Base-by-base conservation (phyloP, 805 yeast species). In the Pichia heedii region DNA sequence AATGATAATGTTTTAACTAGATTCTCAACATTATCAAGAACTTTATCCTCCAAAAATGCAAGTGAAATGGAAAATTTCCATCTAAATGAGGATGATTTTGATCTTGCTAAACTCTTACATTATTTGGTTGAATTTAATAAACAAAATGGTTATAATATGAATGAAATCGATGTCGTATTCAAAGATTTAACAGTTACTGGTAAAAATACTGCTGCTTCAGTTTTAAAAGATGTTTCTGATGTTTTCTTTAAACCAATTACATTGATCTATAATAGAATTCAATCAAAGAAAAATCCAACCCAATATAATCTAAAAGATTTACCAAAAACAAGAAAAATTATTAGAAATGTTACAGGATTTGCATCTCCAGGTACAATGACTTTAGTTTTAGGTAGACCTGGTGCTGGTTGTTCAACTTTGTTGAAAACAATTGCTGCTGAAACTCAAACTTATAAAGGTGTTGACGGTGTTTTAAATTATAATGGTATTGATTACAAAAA, bases 351-450 rank as follows among this genome's bases (percentile, higher is more conserved):
- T 35, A 48, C 46, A 18, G 61, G 60, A 22, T 41, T 42, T 34
- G 53, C 54, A 34, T 65, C 68, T 42, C 70, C 81, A 1, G 81
- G 79, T 50, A 75, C 72, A 51, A 70, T 74, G 76, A 61, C 73
- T 41, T 64, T 75, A 44, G 77, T 72, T 20, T 57, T 73, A 40
- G 77, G 77, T 52, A 68, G 72, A 58, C 82, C 84, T 3, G 82
- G 82, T 54, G 76, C 82, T 30, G 83, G 84, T 48, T 76, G 81
- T 54, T 76, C 83, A 3, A 71, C 81, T 5, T 58, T 77, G 33
- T 57, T 77, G 51, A 70, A 70, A 48, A 54, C 67, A 44, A 42
- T 70, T 19, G 58, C 75, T n/a, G 76, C 74, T 54, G 73, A 71
- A 52, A 69, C 65, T 12, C 53, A 57, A 22, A 67, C 65, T 24